Conservation (phyloP, 176 grass and related monocot species). For the Aegilops speltoides region DNA sequence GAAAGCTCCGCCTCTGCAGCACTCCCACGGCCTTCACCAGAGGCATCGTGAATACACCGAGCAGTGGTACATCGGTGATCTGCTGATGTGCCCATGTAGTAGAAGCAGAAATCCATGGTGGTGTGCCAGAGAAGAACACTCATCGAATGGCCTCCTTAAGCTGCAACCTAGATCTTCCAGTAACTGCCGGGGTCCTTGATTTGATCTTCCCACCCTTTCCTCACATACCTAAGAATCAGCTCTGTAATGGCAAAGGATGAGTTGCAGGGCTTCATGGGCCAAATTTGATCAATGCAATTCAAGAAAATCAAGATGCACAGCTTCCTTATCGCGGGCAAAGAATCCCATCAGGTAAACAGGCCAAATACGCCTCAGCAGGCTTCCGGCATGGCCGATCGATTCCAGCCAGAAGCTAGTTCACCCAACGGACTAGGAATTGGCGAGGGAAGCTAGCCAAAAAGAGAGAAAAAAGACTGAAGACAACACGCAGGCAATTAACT, state of each 20-base stretch:
- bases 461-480: no score
- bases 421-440: no score
- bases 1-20: not conserved
- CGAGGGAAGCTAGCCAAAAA: no score
- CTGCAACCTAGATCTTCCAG: not conserved
- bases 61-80: not conserved
- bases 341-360: not conserved
- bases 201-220: not conserved
- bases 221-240: not conserved
- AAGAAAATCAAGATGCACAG: not conserved
- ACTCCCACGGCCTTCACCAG: not conserved
- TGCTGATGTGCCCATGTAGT: not conserved
- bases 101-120: conserved; percentile 8
- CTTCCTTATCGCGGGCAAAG: not conserved
- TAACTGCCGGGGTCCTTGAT: not conserved
- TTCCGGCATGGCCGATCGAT: no score
- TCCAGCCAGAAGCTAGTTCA: no score
- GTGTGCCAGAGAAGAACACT: conserved; percentile 12
- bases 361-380: not conserved
- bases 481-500: no score
- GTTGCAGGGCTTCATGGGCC: not conserved
- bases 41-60: not conserved
- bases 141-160: not conserved
- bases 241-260: not conserved
- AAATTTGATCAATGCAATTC: not conserved